Evolutionary conservation across 2,329 filamentous ascomycete species (phyloP), one percentile per base, ranked within the genome.

Genomic region (Hypoxylon sp.): DNA sequence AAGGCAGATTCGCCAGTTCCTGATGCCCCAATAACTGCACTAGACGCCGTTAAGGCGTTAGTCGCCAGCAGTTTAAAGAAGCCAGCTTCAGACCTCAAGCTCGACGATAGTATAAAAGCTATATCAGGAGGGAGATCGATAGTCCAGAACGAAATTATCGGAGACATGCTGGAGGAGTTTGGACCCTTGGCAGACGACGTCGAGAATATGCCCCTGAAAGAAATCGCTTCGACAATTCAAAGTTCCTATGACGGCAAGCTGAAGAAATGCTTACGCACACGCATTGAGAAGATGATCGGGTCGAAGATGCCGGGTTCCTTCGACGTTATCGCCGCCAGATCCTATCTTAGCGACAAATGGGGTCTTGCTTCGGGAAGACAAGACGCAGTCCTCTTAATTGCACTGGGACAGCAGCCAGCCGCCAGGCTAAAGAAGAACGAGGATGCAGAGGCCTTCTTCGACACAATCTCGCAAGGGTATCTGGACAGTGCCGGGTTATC

Each of bases 101-200:
- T 64, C 8, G 61, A 62, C 5, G 58, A 64, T 17, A 64, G 58
- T 45, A 54, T 64, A 50, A 64, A 64, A 35, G 41, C 51, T 3
- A 33, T 64, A 43, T 64, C 61, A n/a, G 61, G 61, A 2, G 62
- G 62, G 3, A 60, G 73, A 48, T 80, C 78, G 1, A 78, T 77
- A 1, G 65, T 80, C 2, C 74, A 79, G 52, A 80, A 79, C 51
- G 77, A 80, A 55, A 70, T 79, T 48, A 70, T 75, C 9, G 78
- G 77, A 2, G 76, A 79, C 58, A 69, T 79, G 18, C 60, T 69
- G 8, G 67, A 67, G 17, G 77, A 79, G 57, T 77, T 79, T 55
- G 76, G 74, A 7, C 65, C 59, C 4, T 58, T 76, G 1, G 77
- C 78, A 4, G 75, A 79, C 33, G 69, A 73, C 7, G 65, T 71